These are phyloP conservation scores for Cryptomeria japonica DNA, from an alignment of 75 land plant genomes.

Conservation along the genomic window DNA sequence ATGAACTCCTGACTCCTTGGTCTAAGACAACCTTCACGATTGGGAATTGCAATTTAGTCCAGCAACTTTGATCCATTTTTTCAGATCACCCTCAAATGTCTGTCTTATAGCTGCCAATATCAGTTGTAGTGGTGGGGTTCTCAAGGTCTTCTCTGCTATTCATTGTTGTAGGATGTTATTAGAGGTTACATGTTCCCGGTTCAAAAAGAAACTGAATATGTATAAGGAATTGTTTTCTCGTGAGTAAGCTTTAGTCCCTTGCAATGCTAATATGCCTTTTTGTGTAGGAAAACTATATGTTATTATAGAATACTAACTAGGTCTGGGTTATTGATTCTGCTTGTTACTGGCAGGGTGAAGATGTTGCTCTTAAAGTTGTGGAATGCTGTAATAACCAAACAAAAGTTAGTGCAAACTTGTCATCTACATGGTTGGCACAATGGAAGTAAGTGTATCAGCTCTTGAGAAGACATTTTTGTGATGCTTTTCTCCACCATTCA, in stretches of 20 bases:
- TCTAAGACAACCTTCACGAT: too few relatives aligned
- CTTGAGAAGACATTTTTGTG: neutral
- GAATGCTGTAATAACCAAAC: neutral
- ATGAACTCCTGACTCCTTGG: too few relatives aligned
- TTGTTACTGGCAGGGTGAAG: neutral
- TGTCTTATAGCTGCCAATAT: neutral
- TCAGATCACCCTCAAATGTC: neutral
- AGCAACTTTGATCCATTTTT: too few relatives aligned
- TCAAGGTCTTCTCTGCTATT: neutral
- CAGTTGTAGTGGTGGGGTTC: neutral
- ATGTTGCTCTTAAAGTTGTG: neutral
- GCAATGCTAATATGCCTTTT: neutral
- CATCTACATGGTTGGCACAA: neutral
- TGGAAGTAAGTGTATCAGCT: neutral
- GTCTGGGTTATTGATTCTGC: neutral
- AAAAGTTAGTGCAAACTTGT: neutral
- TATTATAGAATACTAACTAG: neutral
- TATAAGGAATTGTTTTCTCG: neutral
- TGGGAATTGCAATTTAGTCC: too few relatives aligned
- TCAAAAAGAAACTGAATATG: neutral
- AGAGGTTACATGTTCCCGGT: neutral
- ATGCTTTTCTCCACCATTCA: neutral
- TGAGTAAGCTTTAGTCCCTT: neutral
- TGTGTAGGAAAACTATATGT: neutral
- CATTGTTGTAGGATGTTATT: neutral